These are phyloP conservation scores for Suillus weaverae DNA, from an alignment of 768 basidiomycete genomes.

Conservation along the genomic window DNA sequence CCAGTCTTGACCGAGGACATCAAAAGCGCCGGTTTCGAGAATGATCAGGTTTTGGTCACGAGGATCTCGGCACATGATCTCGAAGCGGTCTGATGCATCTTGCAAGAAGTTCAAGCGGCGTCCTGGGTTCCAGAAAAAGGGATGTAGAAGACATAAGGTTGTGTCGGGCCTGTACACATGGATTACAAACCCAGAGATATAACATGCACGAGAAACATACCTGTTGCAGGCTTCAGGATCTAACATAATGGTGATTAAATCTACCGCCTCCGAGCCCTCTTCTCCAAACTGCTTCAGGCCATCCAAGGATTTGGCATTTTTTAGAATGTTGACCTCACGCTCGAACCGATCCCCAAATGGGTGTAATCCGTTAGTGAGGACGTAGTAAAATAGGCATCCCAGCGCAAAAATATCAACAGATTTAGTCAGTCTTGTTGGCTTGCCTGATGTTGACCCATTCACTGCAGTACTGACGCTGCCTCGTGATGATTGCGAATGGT, in stretches of 20 bases:
- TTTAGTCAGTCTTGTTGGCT: constrained; percentile 79
- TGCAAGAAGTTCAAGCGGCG: constrained; percentile 91
- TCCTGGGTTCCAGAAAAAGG: constrained; percentile 94
- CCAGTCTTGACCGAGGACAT: constrained; percentile 92
- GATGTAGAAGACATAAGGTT: constrained; percentile 82
- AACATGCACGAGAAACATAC: constrained; percentile 44
- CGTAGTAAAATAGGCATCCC: constrained; percentile 94
- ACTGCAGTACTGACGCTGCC: constrained; percentile 59
- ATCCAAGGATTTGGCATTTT: constrained; percentile 69
- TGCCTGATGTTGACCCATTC: constrained; percentile 37
- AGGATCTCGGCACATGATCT: constrained; percentile 95
- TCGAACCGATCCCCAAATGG: constrained; percentile 94
- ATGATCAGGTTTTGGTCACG: constrained; percentile 71
- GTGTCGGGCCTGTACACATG: constrained; percentile 73
- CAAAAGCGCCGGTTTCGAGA: constrained; percentile 68
- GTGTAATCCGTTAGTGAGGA: constrained; percentile 85
- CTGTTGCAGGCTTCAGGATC: constrained; percentile 70
- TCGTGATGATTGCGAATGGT: constrained; percentile 64
- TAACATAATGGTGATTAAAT: constrained; percentile 80
- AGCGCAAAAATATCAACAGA: constrained; percentile 96
- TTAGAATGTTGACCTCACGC: constrained; percentile 91
- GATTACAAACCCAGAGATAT: constrained; percentile 8
- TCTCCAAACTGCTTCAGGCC: constrained; percentile 82
- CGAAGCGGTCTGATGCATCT: constrained; percentile 96
- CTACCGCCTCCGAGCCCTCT: constrained; percentile 87